Evolutionary conservation across 2,329 filamentous ascomycete species (phyloP).

Genomic region (Cylindrodendrum hubeiense): DNA sequence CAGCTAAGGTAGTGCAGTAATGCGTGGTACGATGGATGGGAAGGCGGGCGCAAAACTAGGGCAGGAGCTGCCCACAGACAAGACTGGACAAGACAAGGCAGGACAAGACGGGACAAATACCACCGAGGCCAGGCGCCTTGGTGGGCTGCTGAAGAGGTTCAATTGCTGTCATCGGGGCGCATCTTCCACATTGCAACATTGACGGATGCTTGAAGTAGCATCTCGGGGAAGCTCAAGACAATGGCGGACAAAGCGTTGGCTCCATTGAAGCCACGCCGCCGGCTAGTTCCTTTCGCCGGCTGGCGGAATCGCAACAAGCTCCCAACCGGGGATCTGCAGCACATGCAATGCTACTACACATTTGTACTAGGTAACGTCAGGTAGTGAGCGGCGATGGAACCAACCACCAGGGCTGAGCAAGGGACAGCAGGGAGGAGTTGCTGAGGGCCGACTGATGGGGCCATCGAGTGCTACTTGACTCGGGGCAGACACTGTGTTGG

Average conservation of each 20-base stretch:
- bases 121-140: neutral
- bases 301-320: slow-evolving; percentile 17
- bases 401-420: slow-evolving; percentile 20
- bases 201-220: neutral
- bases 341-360: slow-evolving; percentile 21
- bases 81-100: no score
- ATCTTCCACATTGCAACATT: neutral
- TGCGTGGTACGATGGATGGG: slow-evolving; percentile 11
- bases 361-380: slow-evolving; percentile 5
- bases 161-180: neutral
- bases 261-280: neutral
- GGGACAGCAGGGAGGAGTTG: slow-evolving; percentile 8
- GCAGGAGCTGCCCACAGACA: neutral
- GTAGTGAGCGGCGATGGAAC: slow-evolving; percentile 16
- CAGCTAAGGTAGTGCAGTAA: neutral
- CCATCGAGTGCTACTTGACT: slow-evolving; percentile 7
- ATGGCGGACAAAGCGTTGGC: neutral
- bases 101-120: neutral
- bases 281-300: slow-evolving; percentile 3
- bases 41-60: slow-evolving; percentile 4
- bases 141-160: neutral
- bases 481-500: neutral
- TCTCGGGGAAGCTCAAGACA: neutral
- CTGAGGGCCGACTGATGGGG: slow-evolving; percentile 8
- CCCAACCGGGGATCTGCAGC: slow-evolving; percentile 12